Conservation (phyloP, 2,329 filamentous ascomycete genomes). For the Endocalyx cinctus region DNA sequence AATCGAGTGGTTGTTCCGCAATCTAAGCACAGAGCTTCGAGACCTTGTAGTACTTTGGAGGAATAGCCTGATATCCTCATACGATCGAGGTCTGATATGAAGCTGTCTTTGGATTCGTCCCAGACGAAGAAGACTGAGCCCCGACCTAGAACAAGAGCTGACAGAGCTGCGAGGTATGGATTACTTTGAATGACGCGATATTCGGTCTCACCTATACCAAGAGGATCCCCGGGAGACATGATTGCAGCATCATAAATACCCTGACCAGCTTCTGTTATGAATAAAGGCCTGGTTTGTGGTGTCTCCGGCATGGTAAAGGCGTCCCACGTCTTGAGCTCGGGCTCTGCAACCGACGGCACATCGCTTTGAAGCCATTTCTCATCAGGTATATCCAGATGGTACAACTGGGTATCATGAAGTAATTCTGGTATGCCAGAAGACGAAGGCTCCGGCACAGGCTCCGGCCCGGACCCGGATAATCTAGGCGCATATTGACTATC, state of each 20-base stretch:
- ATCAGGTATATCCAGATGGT: constrained; percentile 22
- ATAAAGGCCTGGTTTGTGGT: constrained; percentile 39
- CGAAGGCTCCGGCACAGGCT: constrained; percentile 4
- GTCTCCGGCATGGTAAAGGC: constrained; percentile 47
- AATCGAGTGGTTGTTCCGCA: constrained; percentile 44
- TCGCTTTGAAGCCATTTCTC: constrained; percentile 47
- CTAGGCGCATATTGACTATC: too few relatives aligned
- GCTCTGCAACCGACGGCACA: constrained; percentile 21
- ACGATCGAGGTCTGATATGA: constrained; percentile 42
- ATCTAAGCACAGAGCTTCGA: constrained; percentile 43
- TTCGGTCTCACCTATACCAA: constrained; percentile 32
- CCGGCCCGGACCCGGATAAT: too few relatives aligned
- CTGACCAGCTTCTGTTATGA: constrained; percentile 66
- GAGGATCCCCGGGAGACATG: constrained; percentile 33
- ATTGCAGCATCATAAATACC: constrained; percentile 62
- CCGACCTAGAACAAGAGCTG: constrained; percentile 64
- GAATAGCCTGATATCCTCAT: constrained; percentile 56
- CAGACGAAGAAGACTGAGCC: constrained; percentile 68
- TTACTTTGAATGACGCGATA: constrained; percentile 42
- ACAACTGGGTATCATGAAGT: constrained; percentile 18
- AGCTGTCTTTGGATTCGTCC: constrained; percentile 46
- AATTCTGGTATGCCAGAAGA: too few relatives aligned
- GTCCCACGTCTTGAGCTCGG: constrained; percentile 65
- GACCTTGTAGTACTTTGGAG: constrained; percentile 39
- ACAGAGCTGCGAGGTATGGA: constrained; percentile 52